Evolutionary conservation across 129 eudicot genomes (phyloP).

Genomic region (Chrysanthemum lavandulifolium): DNA sequence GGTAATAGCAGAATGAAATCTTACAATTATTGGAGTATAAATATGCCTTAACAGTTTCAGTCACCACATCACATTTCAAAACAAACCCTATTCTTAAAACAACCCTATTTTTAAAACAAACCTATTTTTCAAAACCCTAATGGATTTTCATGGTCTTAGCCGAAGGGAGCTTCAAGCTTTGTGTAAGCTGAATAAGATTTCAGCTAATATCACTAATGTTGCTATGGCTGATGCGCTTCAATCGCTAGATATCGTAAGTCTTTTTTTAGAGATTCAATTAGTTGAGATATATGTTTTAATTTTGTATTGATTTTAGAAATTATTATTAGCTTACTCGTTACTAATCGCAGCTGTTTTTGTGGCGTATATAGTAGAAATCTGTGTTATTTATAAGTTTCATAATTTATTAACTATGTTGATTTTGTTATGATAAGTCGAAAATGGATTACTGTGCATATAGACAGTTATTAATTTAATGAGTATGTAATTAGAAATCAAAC

Average conservation of each 20-base stretch:
- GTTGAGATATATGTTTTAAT: no score
- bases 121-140: conserved; percentile 18
- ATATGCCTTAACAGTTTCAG: conserved; percentile 17
- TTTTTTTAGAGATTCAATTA: no score
- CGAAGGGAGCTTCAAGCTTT: conserved; percentile 83
- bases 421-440: no score
- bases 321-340: background rate
- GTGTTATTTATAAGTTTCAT: no score
- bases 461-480: no score
- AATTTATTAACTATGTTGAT: no score
- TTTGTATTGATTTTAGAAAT: background rate
- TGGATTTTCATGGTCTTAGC: conserved; percentile 71
- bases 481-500: no score
- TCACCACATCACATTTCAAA: conserved; percentile 23
- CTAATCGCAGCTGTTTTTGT: no score
- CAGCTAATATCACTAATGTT: conserved; percentile 73
- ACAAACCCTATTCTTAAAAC: background rate
- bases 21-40: conserved; percentile 22
- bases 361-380: no score
- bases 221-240: conserved; percentile 88
- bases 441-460: no score
- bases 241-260: conserved; percentile 52
- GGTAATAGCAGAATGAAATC: background rate
- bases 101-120: no score
- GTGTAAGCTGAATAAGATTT: conserved; percentile 83